Evolutionary conservation across 2,329 filamentous ascomycete species (phyloP).

Genomic region (Claviceps digitariae): DNA sequence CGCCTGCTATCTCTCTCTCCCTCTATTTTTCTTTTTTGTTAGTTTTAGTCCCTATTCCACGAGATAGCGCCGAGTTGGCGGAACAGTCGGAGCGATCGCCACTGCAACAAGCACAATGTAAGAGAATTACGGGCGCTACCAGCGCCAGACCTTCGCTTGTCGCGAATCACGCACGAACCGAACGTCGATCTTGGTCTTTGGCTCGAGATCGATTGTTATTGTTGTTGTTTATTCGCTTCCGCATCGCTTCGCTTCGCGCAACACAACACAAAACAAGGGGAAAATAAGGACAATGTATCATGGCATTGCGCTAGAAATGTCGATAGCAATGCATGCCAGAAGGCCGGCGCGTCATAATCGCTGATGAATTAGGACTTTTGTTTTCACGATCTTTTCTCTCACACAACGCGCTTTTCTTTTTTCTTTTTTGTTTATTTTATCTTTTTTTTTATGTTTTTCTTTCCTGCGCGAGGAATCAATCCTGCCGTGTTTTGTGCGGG

Average conservation of each 20-base stretch:
- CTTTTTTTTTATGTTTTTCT: too few species aligned
- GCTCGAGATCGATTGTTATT: background rate
- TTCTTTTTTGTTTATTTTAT: background rate
- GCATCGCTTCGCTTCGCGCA: too few species aligned
- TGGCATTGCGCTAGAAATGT: background rate
- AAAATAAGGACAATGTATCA: background rate
- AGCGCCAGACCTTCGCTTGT: background rate
- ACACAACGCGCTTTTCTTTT: background rate
- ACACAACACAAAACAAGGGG: too few species aligned
- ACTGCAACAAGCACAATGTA: background rate
- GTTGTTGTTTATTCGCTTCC: background rate
- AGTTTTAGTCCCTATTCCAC: background rate
- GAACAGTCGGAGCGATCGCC: conserved; percentile 7
- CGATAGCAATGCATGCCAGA: background rate
- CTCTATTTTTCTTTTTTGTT: background rate
- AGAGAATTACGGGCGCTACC: background rate
- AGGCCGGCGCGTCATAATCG: too few species aligned
- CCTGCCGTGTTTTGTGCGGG: too few species aligned
- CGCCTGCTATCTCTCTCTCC: too few species aligned
- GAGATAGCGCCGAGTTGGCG: background rate
- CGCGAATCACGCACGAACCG: background rate
- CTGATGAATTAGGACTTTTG: too few species aligned
- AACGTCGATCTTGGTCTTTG: conserved; percentile 2
- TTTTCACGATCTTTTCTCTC: background rate
- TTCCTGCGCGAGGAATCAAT: too few species aligned